Evolutionary conservation across 139 green algal species (phyloP).

Genomic region (Haematococcus lacustris): DNA sequence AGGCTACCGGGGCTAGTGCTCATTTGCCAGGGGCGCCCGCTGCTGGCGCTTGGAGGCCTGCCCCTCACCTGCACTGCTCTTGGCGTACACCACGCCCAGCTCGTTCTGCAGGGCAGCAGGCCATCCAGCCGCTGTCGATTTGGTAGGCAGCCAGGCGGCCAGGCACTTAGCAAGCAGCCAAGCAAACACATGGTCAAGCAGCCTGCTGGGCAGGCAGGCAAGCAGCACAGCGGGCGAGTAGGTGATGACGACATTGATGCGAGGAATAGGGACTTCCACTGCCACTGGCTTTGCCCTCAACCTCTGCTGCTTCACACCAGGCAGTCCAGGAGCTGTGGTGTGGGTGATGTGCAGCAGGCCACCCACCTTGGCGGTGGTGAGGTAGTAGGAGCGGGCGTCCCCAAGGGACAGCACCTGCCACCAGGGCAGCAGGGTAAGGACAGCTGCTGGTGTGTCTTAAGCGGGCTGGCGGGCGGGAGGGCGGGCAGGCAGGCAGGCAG

Average conservation of each 20-base stretch:
- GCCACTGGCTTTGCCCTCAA: too few relatives aligned
- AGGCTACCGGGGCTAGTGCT: too few relatives aligned
- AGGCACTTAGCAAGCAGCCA: not conserved
- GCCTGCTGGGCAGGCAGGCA: too few relatives aligned
- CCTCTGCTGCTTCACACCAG: too few relatives aligned
- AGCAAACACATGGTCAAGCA: not conserved
- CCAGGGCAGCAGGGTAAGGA: not conserved
- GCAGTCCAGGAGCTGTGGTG: too few relatives aligned
- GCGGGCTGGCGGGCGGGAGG: too few relatives aligned
- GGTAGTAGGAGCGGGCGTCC: slow-evolving; percentile 77
- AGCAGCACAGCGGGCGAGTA: not conserved
- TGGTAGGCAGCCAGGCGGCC: not conserved
- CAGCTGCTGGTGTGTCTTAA: not conserved
- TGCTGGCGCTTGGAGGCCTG: too few relatives aligned
- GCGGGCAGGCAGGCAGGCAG: too few relatives aligned
- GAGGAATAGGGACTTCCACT: too few relatives aligned
- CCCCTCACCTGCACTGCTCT: slow-evolving; percentile 46
- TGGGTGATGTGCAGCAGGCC: not conserved
- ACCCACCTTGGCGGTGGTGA: slow-evolving; percentile 68
- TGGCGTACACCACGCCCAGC: slow-evolving; percentile 85
- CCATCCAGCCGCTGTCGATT: not conserved
- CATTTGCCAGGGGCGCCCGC: too few relatives aligned
- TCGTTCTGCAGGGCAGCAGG: slow-evolving; percentile 42
- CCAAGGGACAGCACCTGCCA: slow-evolving; percentile 67
- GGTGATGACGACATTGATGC: too few relatives aligned